Base-by-base conservation (phyloP, 1,139 yeast genomes). In the Yamadazyma mexicana region DNA sequence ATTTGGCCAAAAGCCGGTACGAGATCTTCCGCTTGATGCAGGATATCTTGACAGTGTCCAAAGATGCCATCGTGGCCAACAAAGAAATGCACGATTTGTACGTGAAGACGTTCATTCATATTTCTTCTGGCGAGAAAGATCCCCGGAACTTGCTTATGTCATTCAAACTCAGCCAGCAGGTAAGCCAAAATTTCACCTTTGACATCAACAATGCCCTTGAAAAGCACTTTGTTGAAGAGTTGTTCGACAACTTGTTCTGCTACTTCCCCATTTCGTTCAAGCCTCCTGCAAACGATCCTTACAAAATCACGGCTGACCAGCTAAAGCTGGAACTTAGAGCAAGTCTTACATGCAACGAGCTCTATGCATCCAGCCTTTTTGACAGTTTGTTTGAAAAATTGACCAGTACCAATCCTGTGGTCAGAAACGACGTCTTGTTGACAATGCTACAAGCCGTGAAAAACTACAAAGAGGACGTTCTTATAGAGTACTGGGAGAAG, bases 231-330 rank as follows among this genome's bases (percentile, higher is more conserved):
- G 43, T 69, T 31, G 57, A 61, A 26, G 88, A 87, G 20, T 61
- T 92, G 43, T 92, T 91, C 56, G 98, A 94, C 57, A 81, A 87
- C 27, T 74, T 89, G 30, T 92, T 92, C 58, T 92, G 98, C 60
- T 94, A 94, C 64, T 94, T 91, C 64, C 99, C 99, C 4, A 91
- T 94, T 38, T 86, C 97, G 1, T 94, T 94, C 63, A 83, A 82
- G 44, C 97, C 98, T 1, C 96, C 98, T 1, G 81, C 85, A 43
- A 83, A 87, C 56, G 96, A 91, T 59, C 96, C 96, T 0, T 88
- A 89, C 58, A 81, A 83, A 45, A 87, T 89, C 45, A 80, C 95
- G 0, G 77, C 89, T 1, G 76, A 73, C 1, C 86, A 88, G 39
- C 71, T 92, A 49, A 88, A 87, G 54, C 34, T 53, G 7, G 73